A percentile compares a stretch with the other conserved stretches of the same genome.
phyloP scores from a whole-genome alignment of 2,329 filamentous ascomycete species.

The Orbilia brochopaga region DNA sequence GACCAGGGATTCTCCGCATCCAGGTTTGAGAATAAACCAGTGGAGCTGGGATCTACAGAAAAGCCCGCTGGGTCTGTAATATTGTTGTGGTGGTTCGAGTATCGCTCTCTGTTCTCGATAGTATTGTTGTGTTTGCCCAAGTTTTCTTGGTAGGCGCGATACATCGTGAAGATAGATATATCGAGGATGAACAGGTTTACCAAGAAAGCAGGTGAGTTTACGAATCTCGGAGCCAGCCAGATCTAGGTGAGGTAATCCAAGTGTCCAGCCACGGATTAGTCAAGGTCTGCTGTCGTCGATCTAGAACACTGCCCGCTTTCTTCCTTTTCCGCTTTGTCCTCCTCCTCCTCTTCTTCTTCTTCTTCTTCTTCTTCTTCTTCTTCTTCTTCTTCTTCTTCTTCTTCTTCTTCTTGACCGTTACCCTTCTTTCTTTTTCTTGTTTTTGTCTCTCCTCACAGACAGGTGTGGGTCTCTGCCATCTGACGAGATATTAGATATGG shows the following conservation, averaged over 20 bases:
- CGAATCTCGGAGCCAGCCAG: neutral
- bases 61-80: conserved; percentile 18
- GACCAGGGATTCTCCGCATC: conserved; percentile 38
- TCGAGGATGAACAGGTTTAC: conserved; percentile 1
- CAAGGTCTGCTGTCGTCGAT: neutral
- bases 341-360: too few species aligned
- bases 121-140: conserved; percentile 13
- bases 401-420: neutral
- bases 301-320: neutral
- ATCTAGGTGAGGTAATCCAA: neutral
- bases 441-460: neutral
- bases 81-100: conserved; percentile 12
- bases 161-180: conserved; percentile 29
- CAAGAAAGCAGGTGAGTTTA: neutral
- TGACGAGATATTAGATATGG: conserved; percentile 25
- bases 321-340: too few species aligned
- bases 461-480: neutral
- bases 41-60: conserved; percentile 21
- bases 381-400: conserved; percentile 2
- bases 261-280: conserved; percentile 6
- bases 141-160: conserved; percentile 20
- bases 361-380: too few species aligned
- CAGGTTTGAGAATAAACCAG: conserved; percentile 12
- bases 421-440: conserved; percentile 5
- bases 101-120: conserved; percentile 18